These are phyloP conservation scores for Ophiostoma piceae DNA, from an alignment of 2,329 filamentous ascomycete species.

Conservation along the genomic window DNA sequence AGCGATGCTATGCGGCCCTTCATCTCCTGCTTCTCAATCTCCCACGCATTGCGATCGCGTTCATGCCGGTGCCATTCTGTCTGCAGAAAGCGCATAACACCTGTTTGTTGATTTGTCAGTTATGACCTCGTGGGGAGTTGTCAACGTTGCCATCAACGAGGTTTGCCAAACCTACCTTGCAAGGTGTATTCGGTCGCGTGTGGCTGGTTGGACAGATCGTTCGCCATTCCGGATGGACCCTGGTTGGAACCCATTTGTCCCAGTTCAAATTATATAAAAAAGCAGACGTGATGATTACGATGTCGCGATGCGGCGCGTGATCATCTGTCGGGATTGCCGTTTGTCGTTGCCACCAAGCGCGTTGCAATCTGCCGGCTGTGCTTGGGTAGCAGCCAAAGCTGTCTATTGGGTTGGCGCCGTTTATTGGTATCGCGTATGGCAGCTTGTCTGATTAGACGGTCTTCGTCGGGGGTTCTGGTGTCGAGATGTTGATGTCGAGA, in stretches of 20 bases:
- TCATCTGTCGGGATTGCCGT: not conserved
- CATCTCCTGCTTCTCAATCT: constrained; percentile 99
- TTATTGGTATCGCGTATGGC: not conserved
- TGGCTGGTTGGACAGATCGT: constrained; percentile 49
- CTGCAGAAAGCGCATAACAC: constrained; percentile 98
- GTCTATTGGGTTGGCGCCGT: not conserved
- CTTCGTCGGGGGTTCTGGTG: not conserved
- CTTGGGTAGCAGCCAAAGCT: not conserved
- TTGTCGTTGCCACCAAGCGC: not conserved
- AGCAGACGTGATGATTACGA: not conserved
- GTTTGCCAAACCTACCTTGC: constrained; percentile 40
- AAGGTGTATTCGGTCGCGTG: constrained; percentile 59
- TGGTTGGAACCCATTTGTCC: constrained; percentile 40
- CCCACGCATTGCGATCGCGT: constrained; percentile 95
- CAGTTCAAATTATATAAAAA: constrained; percentile 24
- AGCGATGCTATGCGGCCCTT: constrained; percentile 92
- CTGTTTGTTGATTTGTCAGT: constrained; percentile 40
- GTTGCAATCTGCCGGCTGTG: not conserved
- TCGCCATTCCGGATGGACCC: constrained; percentile 36
- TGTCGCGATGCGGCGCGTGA: not conserved
- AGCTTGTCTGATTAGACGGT: not conserved
- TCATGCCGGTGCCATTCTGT: constrained; percentile 99
- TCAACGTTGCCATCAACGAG: not conserved
- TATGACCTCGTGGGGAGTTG: not conserved
- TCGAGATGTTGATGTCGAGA: not conserved